Evolutionary conservation across 192 early-diverging fungal genomes (phyloP).

Genomic region (Backusella circina): DNA sequence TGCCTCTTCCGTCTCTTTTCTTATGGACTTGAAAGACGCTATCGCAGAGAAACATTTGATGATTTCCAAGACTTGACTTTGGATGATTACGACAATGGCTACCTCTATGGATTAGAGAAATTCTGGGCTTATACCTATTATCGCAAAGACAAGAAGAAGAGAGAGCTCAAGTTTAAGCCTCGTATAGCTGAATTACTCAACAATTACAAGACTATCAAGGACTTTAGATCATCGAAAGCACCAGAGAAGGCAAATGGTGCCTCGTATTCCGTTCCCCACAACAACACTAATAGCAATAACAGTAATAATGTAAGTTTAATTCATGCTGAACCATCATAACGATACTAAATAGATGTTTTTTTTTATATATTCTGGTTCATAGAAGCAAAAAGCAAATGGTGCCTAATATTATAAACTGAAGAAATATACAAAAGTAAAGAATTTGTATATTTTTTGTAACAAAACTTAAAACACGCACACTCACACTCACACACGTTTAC

Average conservation of each 20-base stretch:
- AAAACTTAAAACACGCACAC: not conserved
- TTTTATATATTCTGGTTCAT: not conserved
- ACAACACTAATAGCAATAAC: not conserved
- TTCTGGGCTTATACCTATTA: conserved; percentile 94
- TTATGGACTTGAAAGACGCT: conserved; percentile 92
- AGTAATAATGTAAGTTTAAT: not conserved
- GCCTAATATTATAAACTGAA: not conserved
- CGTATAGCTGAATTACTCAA: conserved; percentile 53
- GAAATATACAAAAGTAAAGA: not conserved
- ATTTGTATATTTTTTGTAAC: not conserved
- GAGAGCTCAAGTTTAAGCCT: conserved; percentile 51
- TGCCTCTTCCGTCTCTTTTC: conserved; percentile 98
- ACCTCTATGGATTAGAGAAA: conserved; percentile 91
- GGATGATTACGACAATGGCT: conserved; percentile 68
- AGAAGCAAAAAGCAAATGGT: not conserved
- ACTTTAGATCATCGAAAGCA: conserved; percentile 35
- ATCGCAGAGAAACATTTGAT: conserved; percentile 77
- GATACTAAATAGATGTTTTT: not conserved
- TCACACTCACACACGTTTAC: not conserved
- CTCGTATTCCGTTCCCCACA: conserved; percentile 25
- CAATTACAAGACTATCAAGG: conserved; percentile 59
- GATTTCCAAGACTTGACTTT: conserved; percentile 87
- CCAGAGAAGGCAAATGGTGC: conserved; percentile 31
- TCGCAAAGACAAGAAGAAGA: conserved; percentile 77
- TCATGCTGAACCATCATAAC: not conserved